These are phyloP conservation scores for Fusarium sulawesiense DNA, from an alignment of 2,329 filamentous ascomycete species.

Conservation along the genomic window DNA sequence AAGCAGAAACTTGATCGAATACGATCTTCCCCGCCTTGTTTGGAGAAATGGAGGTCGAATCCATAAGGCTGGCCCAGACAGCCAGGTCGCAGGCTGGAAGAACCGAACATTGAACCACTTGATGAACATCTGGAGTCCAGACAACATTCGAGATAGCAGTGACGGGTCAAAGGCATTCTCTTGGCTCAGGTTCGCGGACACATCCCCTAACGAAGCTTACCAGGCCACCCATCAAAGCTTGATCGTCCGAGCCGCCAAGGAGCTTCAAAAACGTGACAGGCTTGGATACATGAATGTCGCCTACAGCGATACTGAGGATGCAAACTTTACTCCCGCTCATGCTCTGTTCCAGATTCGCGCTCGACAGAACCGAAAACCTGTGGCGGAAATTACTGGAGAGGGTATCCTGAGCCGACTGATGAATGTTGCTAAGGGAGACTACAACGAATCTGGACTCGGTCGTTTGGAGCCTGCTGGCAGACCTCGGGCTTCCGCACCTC, in stretches of 20 bases:
- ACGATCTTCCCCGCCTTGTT: slow-evolving; percentile 82
- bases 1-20: slow-evolving; percentile 86
- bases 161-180: slow-evolving; percentile 78
- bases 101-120: slow-evolving; percentile 80
- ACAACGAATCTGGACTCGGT: slow-evolving; percentile 76
- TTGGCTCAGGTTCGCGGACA: slow-evolving; percentile 88
- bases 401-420: slow-evolving; percentile 80
- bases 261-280: slow-evolving; percentile 66
- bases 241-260: slow-evolving; percentile 77
- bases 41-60: slow-evolving; percentile 84
- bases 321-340: slow-evolving; percentile 76
- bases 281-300: slow-evolving; percentile 74
- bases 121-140: slow-evolving; percentile 90
- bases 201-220: slow-evolving; percentile 78
- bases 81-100: slow-evolving; percentile 81
- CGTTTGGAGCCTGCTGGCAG: slow-evolving; percentile 84
- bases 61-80: slow-evolving; percentile 77
- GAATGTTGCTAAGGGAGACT: slow-evolving; percentile 77
- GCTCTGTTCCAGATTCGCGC: slow-evolving; percentile 84
- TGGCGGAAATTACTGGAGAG: slow-evolving; percentile 77
- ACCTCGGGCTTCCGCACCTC: slow-evolving; percentile 84
- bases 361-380: slow-evolving; percentile 71
- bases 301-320: slow-evolving; percentile 74
- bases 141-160: slow-evolving; percentile 76
- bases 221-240: slow-evolving; percentile 75